Conservation (phyloP, 306 rosid species). For the Inga oerstediana region DNA sequence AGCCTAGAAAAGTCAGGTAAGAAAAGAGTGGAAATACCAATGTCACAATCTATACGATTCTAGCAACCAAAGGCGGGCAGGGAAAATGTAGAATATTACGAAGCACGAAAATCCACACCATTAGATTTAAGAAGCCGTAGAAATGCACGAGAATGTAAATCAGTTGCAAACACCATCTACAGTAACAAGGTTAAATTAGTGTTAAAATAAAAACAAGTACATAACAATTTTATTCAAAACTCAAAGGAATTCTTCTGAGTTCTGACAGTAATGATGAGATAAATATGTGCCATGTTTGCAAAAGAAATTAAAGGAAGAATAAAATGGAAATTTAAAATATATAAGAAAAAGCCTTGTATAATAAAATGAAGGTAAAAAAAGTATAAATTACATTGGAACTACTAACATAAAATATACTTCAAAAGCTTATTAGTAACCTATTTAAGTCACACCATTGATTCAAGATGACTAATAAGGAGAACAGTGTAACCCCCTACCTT, state of each 20-base stretch:
- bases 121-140: conserved; percentile 90
- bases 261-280: background rate
- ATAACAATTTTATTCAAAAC: background rate
- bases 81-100: conserved; percentile 50
- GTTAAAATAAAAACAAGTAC: conserved; percentile 9
- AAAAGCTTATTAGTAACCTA: conserved; percentile 5
- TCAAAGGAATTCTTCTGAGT: background rate
- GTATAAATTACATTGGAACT: background rate
- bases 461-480: conserved; percentile 29
- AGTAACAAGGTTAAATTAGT: conserved; percentile 34
- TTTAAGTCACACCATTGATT: conserved; percentile 6
- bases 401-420: background rate
- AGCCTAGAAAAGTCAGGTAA: background rate
- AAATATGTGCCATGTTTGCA: background rate
- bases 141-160: conserved; percentile 88
- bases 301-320: background rate
- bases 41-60: conserved; percentile 7
- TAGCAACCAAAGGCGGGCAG: conserved; percentile 7
- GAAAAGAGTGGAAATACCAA: background rate
- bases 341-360: background rate
- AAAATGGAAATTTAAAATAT: background rate
- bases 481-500: background rate
- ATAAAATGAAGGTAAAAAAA: background rate
- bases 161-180: conserved; percentile 95
- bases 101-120: conserved; percentile 88